Evolutionary conservation across 2,329 filamentous ascomycete species (phyloP), one percentile per base, ranked within the genome.

Genomic region (Aspergillus oerlinghausenensis): DNA sequence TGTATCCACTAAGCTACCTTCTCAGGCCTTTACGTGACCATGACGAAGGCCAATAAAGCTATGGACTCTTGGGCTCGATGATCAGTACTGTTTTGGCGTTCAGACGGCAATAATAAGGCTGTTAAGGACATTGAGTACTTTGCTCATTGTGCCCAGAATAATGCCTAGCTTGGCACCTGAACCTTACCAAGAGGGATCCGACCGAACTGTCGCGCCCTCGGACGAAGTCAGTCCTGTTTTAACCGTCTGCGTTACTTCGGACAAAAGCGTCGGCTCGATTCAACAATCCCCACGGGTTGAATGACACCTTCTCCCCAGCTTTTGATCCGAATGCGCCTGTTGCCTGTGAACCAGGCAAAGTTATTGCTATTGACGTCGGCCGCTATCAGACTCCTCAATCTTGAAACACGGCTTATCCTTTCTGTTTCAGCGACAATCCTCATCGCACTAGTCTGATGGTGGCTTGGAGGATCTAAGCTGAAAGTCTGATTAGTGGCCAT

Each of bases 301-400:
- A 35, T 5, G 32, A 35, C 11, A 35, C 14, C 14, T 35, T 32
- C 29, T 35, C 14, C 5, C 14, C 14, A 38, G 32, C 32, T 38
- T 17, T 38, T 6, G 6, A 38, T 38, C 6, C 17, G 32, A 38
- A 17, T 38, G 14, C 14, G 5, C 7, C 14, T 38, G 32, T 38
- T 38, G 32, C 6, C 32, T 17, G 32, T 38, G 29, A 5, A 32
- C 11, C 29, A 32, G 11, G 11, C 29, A 32, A 32, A 11, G 29
- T 11, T 11, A 38, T 38, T n/a, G 14, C 14, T 38, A 40, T 58
- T 54, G 49, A 51, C 28, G 26, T 53, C 38, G 21, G 4, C 29
- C 49, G 45, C 52, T 49, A 55, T 58, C 56, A 47, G 53, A 50
- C 62, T 61, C 62, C 62, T 62, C 58, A 56, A 48, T 38, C 42